A percentile compares a stretch with the other conserved stretches of the same genome.
These are phyloP conservation scores for Ogataea populi-albae DNA, from an alignment of 805 yeast genomes.

Conservation along the genomic window DNA sequence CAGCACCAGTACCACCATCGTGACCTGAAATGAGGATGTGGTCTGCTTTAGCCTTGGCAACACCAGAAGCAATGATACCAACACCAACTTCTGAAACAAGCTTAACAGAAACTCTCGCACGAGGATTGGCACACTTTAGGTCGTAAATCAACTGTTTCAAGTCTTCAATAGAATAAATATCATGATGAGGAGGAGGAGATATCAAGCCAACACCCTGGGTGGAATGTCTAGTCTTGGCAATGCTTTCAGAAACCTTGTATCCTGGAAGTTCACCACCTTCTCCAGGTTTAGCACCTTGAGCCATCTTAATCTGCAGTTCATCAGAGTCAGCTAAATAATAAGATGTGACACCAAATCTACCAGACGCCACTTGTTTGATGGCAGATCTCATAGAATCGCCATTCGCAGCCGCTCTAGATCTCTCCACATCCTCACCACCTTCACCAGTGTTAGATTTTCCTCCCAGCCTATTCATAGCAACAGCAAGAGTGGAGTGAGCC, in stretches of 20 bases:
- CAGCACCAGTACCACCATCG: slow-evolving; percentile 99
- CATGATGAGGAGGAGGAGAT: slow-evolving; percentile 99
- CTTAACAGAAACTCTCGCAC: slow-evolving; percentile 95
- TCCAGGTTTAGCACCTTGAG: slow-evolving; percentile 99
- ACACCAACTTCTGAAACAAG: slow-evolving; percentile 98
- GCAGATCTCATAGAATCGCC: slow-evolving; percentile 99
- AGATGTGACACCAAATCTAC: slow-evolving; percentile 97
- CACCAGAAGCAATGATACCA: slow-evolving; percentile 98
- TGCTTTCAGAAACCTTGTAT: slow-evolving; percentile 79
- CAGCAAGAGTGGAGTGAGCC: slow-evolving; percentile 95
- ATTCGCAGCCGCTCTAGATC: slow-evolving; percentile 72
- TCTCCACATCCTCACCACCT: slow-evolving; percentile 97
- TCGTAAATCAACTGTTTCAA: slow-evolving; percentile 95
- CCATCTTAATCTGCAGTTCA: slow-evolving; percentile 97
- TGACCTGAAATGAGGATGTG: slow-evolving; percentile 95
- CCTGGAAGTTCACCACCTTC: slow-evolving; percentile 99
- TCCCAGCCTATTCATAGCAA: slow-evolving; percentile 97
- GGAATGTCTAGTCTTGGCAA: slow-evolving; percentile 94
- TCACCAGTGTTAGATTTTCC: slow-evolving; percentile 99
- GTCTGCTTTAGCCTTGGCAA: slow-evolving; percentile 98
- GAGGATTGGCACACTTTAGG: slow-evolving; percentile 93
- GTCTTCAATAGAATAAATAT: slow-evolving; percentile 96
- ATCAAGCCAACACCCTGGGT: slow-evolving; percentile 96
- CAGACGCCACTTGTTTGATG: slow-evolving; percentile 96
- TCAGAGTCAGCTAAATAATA: slow-evolving; percentile 93